Percentiles rank a stretch among this genome's conserved stretches.
phyloP scores from a whole-genome alignment of 305 asterid species.

The Solanum aculeatissimum region DNA sequence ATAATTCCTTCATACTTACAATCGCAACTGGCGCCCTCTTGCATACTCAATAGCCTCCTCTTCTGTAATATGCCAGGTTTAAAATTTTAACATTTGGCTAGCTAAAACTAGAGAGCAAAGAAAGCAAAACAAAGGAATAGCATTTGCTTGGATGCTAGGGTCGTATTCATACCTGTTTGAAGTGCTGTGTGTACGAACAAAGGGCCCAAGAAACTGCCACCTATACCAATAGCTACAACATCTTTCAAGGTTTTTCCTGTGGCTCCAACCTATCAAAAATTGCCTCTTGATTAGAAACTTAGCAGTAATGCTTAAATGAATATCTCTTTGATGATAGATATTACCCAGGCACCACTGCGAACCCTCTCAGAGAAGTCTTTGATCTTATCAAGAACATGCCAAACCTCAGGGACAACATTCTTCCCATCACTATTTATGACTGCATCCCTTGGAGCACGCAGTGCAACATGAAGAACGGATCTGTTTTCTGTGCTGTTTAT shows the following conservation, averaged over 20 bases:
- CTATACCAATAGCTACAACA: conserved; percentile 92
- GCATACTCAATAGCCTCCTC: conserved; percentile 82
- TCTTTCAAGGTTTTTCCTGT: conserved; percentile 86
- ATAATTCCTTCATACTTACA: conserved; percentile 43
- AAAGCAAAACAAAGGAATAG: background rate
- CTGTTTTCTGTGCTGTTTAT: conserved; percentile 92
- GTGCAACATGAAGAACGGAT: conserved; percentile 94
- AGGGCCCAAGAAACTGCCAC: conserved; percentile 98
- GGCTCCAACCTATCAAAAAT: conserved; percentile 66
- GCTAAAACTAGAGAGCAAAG: background rate
- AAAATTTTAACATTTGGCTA: background rate
- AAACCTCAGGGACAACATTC: conserved; percentile 96
- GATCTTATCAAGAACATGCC: conserved; percentile 96
- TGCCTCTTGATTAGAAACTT: background rate
- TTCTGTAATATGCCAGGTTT: conserved; percentile 31
- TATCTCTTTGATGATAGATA: conserved; percentile 1
- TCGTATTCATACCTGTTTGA: conserved; percentile 66
- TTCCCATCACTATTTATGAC: conserved; percentile 81
- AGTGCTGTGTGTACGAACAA: conserved; percentile 97
- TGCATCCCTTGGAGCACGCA: conserved; percentile 85
- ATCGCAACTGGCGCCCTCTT: conserved; percentile 77
- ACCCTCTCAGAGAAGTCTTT: conserved; percentile 78
- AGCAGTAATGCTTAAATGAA: background rate
- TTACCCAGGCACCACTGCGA: conserved; percentile 99
- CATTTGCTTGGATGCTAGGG: background rate